A percentile compares a stretch with the other conserved stretches of the same genome.
These are phyloP conservation scores for Modicella reniformis DNA, from an alignment of 371 early-diverging fungal species.

Conservation along the genomic window DNA sequence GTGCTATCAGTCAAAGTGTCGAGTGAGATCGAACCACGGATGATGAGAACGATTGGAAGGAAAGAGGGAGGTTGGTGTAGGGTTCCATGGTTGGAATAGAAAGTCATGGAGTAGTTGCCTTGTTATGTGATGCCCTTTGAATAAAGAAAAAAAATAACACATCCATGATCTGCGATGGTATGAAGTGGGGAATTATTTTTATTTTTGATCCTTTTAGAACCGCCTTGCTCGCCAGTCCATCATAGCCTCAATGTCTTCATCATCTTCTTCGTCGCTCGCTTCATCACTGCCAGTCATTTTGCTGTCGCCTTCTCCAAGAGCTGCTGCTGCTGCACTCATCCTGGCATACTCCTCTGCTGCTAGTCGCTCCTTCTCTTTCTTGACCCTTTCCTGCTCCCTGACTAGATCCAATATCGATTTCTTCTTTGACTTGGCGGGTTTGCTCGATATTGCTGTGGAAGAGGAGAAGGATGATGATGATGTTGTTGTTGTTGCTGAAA, in stretches of 20 bases:
- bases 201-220: conserved; percentile 12
- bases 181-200: not conserved
- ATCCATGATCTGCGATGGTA: not conserved
- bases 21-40: conserved; percentile 6
- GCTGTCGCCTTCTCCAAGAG: conserved; percentile 17
- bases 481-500: conserved; percentile 5
- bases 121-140: too few relatives aligned
- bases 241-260: conserved; percentile 54
- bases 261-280: conserved; percentile 43
- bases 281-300: conserved; percentile 30
- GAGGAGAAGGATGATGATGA: conserved; percentile 11
- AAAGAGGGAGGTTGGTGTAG: too few relatives aligned
- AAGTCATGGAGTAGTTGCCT: too few relatives aligned
- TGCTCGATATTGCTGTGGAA: too few relatives aligned
- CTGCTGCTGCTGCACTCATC: conserved; percentile 10
- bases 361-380: conserved; percentile 46
- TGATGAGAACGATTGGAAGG: too few relatives aligned
- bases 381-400: conserved; percentile 46
- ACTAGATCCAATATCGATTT: conserved; percentile 53
- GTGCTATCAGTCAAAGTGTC: conserved; percentile 24
- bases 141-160: conserved; percentile 12
- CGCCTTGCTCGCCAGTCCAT: conserved; percentile 55
- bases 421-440: conserved; percentile 24
- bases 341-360: conserved; percentile 31
- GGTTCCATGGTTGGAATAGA: not conserved